Conservation (phyloP, 108 stramenopile species). For the Skeletonema menzelii region DNA sequence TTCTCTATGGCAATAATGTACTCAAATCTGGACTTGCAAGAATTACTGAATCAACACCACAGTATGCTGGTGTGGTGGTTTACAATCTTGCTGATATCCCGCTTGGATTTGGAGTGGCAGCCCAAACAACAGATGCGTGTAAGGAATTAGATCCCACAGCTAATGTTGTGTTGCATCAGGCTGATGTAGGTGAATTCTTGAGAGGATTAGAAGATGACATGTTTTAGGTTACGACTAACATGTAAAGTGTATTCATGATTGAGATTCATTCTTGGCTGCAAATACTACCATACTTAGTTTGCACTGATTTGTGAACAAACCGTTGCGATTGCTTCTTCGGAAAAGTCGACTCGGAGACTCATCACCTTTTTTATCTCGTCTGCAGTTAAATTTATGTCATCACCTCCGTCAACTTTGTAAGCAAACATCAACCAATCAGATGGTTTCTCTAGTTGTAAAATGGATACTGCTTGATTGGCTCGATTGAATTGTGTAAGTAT, state of each 20-base stretch:
- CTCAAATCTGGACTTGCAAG: constrained; percentile 93
- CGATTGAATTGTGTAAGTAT: constrained; percentile 67
- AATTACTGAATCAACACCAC: constrained; percentile 96
- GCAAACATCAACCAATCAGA: constrained; percentile 71
- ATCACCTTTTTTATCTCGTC: constrained; percentile 64
- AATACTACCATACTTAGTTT: not conserved
- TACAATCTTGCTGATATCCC: constrained; percentile 95
- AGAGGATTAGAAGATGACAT: constrained; percentile 94
- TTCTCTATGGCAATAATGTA: constrained; percentile 98
- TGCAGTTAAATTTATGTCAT: constrained; percentile 46
- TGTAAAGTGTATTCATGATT: not conserved
- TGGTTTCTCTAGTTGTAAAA: constrained; percentile 79
- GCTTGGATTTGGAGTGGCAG: constrained; percentile 97
- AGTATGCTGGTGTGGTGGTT: constrained; percentile 98
- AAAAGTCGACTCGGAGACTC: constrained; percentile 71
- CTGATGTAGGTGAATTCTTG: constrained; percentile 98
- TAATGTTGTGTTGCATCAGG: constrained; percentile 97
- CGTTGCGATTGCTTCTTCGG: constrained; percentile 45
- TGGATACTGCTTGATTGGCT: constrained; percentile 67
- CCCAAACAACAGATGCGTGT: constrained; percentile 93
- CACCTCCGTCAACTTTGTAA: constrained; percentile 32
- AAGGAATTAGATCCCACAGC: constrained; percentile 94
- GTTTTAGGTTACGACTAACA: constrained; percentile 46
- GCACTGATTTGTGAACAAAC: constrained; percentile 36
- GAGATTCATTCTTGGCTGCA: not conserved